Evolutionary conservation across 306 rosid species (phyloP).

Genomic region (Sicyos edulis): DNA sequence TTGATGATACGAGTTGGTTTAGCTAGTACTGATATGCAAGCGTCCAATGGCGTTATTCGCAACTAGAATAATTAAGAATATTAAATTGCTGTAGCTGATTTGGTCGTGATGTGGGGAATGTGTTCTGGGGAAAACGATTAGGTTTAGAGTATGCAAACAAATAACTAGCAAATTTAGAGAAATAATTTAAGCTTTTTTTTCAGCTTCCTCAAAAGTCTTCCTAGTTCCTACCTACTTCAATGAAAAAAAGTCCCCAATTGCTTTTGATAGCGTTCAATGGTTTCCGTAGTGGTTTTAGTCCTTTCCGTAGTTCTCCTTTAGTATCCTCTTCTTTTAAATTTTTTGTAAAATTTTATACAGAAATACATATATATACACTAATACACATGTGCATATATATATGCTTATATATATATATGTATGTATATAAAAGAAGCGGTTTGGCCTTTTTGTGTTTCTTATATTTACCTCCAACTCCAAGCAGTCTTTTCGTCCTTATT

Average conservation of each 20-base stretch:
- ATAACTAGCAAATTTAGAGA: not conserved
- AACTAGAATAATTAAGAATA: not conserved
- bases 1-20: slow-evolving; percentile 6
- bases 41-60: not conserved
- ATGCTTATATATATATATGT: no score
- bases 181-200: not conserved
- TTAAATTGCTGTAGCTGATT: not conserved
- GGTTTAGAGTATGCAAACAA: not conserved
- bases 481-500: not conserved
- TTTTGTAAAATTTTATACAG: no score
- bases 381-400: no score
- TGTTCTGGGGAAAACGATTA: not conserved
- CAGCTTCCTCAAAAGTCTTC: not conserved
- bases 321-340: not conserved
- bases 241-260: not conserved
- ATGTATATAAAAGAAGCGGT: not conserved
- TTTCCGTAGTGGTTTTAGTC: slow-evolving; percentile 6
- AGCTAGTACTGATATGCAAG: not conserved
- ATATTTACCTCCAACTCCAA: not conserved
- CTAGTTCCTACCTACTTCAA: not conserved
- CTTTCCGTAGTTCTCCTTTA: not conserved
- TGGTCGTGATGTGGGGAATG: not conserved
- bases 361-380: no score
- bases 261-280: not conserved
- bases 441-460: not conserved